Evolutionary conservation across 148 eudicot genomes (phyloP).

Genomic region (Salicornia ramosissima): DNA sequence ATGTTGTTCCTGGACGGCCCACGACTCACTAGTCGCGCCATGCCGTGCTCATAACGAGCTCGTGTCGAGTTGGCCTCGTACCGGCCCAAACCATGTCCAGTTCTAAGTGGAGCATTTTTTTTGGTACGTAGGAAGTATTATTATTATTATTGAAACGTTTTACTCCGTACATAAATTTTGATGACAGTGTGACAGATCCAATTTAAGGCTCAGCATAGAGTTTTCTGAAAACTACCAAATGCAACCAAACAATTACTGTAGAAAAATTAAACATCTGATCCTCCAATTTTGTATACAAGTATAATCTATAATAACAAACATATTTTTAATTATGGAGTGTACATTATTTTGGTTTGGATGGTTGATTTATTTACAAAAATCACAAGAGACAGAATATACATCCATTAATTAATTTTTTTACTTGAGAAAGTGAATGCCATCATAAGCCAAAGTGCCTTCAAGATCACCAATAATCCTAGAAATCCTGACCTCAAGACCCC

Average conservation of each 20-base stretch:
- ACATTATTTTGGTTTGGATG: slow-evolving; percentile 13
- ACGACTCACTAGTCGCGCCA: too few relatives aligned
- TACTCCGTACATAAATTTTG: too few relatives aligned
- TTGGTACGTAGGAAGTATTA: too few relatives aligned
- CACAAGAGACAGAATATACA: not conserved
- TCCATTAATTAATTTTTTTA: slow-evolving; percentile 1
- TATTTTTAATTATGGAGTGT: not conserved
- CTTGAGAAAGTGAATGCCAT: slow-evolving; percentile 61
- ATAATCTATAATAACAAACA: not conserved
- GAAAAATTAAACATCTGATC: not conserved
- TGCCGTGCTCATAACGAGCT: too few relatives aligned
- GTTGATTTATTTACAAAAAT: slow-evolving; percentile 18
- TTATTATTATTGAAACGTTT: too few relatives aligned
- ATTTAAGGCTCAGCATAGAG: not conserved
- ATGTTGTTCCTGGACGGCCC: too few relatives aligned
- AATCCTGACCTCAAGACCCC: slow-evolving; percentile 80
- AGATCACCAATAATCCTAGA: slow-evolving; percentile 81
- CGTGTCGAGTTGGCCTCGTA: too few relatives aligned
- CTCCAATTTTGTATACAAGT: too few relatives aligned
- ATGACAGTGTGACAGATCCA: slow-evolving; percentile 6
- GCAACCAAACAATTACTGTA: not conserved
- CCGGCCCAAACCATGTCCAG: too few relatives aligned
- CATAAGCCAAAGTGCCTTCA: slow-evolving; percentile 85
- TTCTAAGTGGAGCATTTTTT: too few relatives aligned
- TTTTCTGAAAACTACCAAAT: slow-evolving; percentile 17